These are phyloP conservation scores for Vanrija pseudolonga DNA, from an alignment of 1,284 basidiomycete species.

Conservation along the genomic window DNA sequence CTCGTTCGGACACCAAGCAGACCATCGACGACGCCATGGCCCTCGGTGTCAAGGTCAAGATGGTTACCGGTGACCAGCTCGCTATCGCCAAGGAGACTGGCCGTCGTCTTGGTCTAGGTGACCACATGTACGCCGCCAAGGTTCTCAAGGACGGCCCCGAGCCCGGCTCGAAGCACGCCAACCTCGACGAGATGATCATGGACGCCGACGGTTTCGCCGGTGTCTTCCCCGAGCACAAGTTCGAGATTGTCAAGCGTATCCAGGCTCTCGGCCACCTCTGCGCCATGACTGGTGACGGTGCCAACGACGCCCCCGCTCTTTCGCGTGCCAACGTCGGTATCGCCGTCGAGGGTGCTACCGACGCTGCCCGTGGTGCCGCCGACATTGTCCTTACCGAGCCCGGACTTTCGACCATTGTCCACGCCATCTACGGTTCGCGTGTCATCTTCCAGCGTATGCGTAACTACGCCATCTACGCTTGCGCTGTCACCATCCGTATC, in stretches of 20 bases:
- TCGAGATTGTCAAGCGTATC: constrained; percentile 85
- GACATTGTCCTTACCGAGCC: constrained; percentile 94
- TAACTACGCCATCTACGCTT: constrained; percentile 94
- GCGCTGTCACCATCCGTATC: constrained; percentile 95
- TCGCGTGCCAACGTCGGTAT: constrained; percentile 95
- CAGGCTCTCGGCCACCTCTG: constrained; percentile 84
- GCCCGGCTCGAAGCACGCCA: constrained; percentile 66
- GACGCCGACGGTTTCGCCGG: constrained; percentile 69
- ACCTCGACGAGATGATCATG: constrained; percentile 85
- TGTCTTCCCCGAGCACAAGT: constrained; percentile 97
- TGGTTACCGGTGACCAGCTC: constrained; percentile 99
- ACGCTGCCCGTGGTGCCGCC: constrained; percentile 90
- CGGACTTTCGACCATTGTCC: constrained; percentile 93
- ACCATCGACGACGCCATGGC: constrained; percentile 95
- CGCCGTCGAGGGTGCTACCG: constrained; percentile 93
- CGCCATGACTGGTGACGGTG: constrained; percentile 95
- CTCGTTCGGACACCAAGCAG: constrained; percentile 97
- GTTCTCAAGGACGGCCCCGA: constrained; percentile 89
- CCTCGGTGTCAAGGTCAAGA: constrained; percentile 97
- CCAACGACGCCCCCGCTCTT: constrained; percentile 90
- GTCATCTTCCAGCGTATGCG: constrained; percentile 97
- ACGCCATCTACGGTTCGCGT: constrained; percentile 91
- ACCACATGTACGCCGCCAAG: constrained; percentile 96
- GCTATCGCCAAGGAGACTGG: constrained; percentile 99
- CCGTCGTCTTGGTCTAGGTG: constrained; percentile 90